A percentile compares a stretch with the other conserved stretches of the same genome.
Evolutionary conservation across 495 filamentous ascomycete genomes (phyloP).

Genomic region (Talaromyces trachyspermus): DNA sequence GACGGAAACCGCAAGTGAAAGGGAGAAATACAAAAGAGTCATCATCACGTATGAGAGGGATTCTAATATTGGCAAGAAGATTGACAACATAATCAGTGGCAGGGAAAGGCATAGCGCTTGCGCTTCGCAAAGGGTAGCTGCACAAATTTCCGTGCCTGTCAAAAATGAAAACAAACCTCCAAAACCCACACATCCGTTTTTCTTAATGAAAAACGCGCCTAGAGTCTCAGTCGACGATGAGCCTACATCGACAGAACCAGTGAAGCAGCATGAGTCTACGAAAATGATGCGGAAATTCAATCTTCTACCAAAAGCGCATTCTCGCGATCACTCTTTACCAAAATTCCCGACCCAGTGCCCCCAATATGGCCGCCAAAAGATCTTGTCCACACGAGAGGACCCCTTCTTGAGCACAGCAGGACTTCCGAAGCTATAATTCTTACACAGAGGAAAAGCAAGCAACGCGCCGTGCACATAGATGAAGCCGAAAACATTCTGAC

Average conservation of each 20-base stretch:
- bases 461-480: slow-evolving; percentile 20
- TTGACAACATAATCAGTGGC: slow-evolving; percentile 44
- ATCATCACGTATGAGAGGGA: slow-evolving; percentile 36
- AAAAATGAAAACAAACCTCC: slow-evolving; percentile 25
- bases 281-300: background rate
- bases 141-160: slow-evolving; percentile 5
- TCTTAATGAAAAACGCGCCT: slow-evolving; percentile 35
- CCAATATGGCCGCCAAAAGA: slow-evolving; percentile 66
- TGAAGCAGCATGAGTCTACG: background rate
- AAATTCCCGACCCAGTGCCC: slow-evolving; percentile 51
- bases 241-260: background rate
- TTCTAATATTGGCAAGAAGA: slow-evolving; percentile 31
- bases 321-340: slow-evolving; percentile 28
- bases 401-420: background rate
- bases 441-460: slow-evolving; percentile 32
- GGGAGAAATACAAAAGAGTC: slow-evolving; percentile 24
- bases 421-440: background rate
- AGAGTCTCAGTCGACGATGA: background rate
- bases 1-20: slow-evolving; percentile 17
- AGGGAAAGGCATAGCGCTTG: slow-evolving; percentile 8
- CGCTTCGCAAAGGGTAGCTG: slow-evolving; percentile 3
- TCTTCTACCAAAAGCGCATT: background rate
- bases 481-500: slow-evolving; percentile 31
- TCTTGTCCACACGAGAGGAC: slow-evolving; percentile 46
- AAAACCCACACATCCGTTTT: slow-evolving; percentile 79